Evolutionary conservation across 371 early-diverging fungal species (phyloP).

Genomic region (Saksenaea oblongispora): DNA sequence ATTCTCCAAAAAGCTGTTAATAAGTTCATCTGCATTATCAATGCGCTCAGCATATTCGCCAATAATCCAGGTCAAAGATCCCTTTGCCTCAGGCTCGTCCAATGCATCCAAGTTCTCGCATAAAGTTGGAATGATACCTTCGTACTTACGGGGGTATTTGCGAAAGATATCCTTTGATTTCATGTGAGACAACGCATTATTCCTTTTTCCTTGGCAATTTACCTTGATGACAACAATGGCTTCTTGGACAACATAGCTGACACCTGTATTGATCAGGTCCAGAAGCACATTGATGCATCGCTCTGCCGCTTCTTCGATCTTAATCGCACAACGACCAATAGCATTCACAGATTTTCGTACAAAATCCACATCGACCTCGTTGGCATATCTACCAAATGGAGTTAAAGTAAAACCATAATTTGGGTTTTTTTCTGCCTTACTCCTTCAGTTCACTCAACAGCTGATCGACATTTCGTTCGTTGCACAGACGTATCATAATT

Average conservation of each 20-base stretch:
- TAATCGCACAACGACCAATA: slow-evolving; percentile 92
- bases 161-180: slow-evolving; percentile 87
- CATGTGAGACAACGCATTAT: background rate
- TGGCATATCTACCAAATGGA: slow-evolving; percentile 66
- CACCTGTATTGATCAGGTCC: slow-evolving; percentile 87
- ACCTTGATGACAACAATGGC: slow-evolving; percentile 86
- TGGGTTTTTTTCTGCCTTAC: slow-evolving; percentile 41
- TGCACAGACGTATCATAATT: slow-evolving; percentile 83
- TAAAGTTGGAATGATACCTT: slow-evolving; percentile 81
- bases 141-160: slow-evolving; percentile 94
- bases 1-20: slow-evolving; percentile 82
- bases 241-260: slow-evolving; percentile 94
- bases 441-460: slow-evolving; percentile 91
- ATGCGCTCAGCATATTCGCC: slow-evolving; percentile 95
- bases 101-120: slow-evolving; percentile 89
- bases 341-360: slow-evolving; percentile 91
- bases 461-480: slow-evolving; percentile 77
- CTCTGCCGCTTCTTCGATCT: slow-evolving; percentile 83
- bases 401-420: background rate
- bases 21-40: slow-evolving; percentile 84
- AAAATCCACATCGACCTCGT: slow-evolving; percentile 95
- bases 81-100: slow-evolving; percentile 95
- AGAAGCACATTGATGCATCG: slow-evolving; percentile 83
- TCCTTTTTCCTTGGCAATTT: background rate
- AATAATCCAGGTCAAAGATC: slow-evolving; percentile 96